Conservation (phyloP, 768 basidiomycete genomes). For the Coprinopsis marcescibilis region DNA sequence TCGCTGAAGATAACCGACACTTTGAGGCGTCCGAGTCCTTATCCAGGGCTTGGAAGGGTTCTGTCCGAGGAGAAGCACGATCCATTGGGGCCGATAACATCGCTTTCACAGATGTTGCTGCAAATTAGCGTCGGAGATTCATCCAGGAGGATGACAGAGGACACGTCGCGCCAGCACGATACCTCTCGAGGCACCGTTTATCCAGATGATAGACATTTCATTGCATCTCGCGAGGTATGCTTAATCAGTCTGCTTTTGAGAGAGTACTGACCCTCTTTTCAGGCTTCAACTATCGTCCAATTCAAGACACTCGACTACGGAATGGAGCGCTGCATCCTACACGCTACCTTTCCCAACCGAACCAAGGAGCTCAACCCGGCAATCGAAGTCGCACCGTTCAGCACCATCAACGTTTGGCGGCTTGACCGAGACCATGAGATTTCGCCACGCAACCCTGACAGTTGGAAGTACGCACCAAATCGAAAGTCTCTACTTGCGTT, state of each 20-base stretch:
- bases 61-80: not conserved
- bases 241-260: not conserved
- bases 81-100: conserved; percentile 4
- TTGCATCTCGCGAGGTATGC: conserved; percentile 4
- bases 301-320: conserved; percentile 11
- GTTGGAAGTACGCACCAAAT: conserved; percentile 8
- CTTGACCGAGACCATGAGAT: conserved; percentile 9
- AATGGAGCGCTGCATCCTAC: conserved; percentile 12
- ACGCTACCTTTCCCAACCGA: conserved; percentile 6
- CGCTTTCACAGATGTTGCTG: conserved; percentile 4
- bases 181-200: not conserved
- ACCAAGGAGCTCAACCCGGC: conserved; percentile 6
- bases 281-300: conserved; percentile 12
- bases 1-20: not conserved
- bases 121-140: conserved; percentile 1
- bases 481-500: conserved; percentile 6
- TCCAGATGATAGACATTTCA: conserved; percentile 12
- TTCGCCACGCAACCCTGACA: not conserved
- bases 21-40: conserved; percentile 3
- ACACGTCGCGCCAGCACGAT: conserved; percentile 1
- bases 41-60: not conserved
- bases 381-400: not conserved
- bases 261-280: not conserved
- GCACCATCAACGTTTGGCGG: conserved; percentile 10
- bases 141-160: not conserved